Conservation (phyloP, 768 basidiomycete species). For the Amyloporia xantha region DNA sequence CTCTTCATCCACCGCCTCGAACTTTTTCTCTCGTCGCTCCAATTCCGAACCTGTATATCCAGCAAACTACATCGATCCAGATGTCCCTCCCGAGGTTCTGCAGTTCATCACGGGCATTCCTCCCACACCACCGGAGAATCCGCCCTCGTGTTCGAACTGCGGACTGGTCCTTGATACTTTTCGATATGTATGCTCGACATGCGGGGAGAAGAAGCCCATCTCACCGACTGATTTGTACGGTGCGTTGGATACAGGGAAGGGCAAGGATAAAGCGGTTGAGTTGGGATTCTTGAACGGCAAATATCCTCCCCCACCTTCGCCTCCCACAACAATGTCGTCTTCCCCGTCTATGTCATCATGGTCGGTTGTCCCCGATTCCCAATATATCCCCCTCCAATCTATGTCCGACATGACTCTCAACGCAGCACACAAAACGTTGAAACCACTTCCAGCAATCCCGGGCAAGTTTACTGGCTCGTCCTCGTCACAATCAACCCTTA, state of each 20-base stretch:
- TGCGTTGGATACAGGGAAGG: slow-evolving; percentile 30
- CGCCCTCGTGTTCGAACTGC: slow-evolving; percentile 83
- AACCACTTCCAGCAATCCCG: neutral
- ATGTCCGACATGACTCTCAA: neutral
- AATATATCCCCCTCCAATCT: neutral
- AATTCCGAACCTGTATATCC: slow-evolving; percentile 14
- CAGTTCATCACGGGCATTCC: slow-evolving; percentile 41
- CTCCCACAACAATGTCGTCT: neutral
- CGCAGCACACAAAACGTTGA: neutral
- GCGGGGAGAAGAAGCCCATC: slow-evolving; percentile 66
- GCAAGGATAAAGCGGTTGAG: slow-evolving; percentile 39
- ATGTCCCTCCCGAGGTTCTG: slow-evolving; percentile 46
- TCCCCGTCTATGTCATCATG: slow-evolving; percentile 2
- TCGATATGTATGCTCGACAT: slow-evolving; percentile 85
- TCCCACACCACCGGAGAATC: slow-evolving; percentile 52
- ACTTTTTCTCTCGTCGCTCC: slow-evolving; percentile 11
- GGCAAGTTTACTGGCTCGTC: neutral
- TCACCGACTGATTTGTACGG: slow-evolving; percentile 13
- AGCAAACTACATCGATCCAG: slow-evolving; percentile 24
- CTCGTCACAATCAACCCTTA: neutral
- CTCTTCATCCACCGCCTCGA: slow-evolving; percentile 12
- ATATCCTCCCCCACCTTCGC: slow-evolving; percentile 10
- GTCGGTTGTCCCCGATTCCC: slow-evolving; percentile 1
- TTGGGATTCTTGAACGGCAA: slow-evolving; percentile 19
- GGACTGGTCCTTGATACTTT: slow-evolving; percentile 69